These are phyloP conservation scores for Kalanchoe fedtschenkoi DNA, from an alignment of 164 flowering plant species.

Conservation along the genomic window DNA sequence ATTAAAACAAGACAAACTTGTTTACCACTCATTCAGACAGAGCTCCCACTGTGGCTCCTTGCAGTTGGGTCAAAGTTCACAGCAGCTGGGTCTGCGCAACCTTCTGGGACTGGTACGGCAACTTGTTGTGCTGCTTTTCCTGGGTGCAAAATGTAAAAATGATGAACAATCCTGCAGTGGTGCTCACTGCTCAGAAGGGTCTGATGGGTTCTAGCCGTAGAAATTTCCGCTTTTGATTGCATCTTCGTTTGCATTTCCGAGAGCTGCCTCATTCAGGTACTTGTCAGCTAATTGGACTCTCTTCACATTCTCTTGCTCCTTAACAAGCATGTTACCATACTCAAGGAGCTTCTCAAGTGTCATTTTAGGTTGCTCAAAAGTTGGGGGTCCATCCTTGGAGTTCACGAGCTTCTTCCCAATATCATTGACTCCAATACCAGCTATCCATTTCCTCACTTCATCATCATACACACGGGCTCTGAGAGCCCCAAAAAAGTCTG, in stretches of 20 bases:
- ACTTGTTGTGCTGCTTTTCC: slow-evolving; percentile 10
- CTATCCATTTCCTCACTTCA: slow-evolving; percentile 34
- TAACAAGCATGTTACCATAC: slow-evolving; percentile 28
- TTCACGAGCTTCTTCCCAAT: slow-evolving; percentile 38
- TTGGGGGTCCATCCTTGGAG: slow-evolving; percentile 36
- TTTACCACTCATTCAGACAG: slow-evolving; percentile 6
- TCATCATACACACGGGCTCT: slow-evolving; percentile 48
- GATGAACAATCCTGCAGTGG: neutral
- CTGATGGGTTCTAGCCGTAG: slow-evolving; percentile 4
- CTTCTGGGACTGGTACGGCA: slow-evolving; percentile 5
- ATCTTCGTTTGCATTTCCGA: slow-evolving; percentile 42
- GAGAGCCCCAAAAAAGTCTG: slow-evolving; percentile 44
- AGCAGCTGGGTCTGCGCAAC: slow-evolving; percentile 8
- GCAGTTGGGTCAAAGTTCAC: slow-evolving; percentile 6
- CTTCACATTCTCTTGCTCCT: slow-evolving; percentile 15
- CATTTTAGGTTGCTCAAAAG: slow-evolving; percentile 36
- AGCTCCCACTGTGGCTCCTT: slow-evolving; percentile 4
- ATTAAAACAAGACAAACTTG: neutral
- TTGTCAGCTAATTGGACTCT: slow-evolving; percentile 42
- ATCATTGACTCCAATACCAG: slow-evolving; percentile 21
- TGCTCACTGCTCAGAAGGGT: neutral
- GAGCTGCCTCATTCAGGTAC: slow-evolving; percentile 39
- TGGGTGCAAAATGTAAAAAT: neutral
- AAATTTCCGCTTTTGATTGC: slow-evolving; percentile 5
- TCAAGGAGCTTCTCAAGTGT: slow-evolving; percentile 28